Conservation (phyloP, 2,329 filamentous ascomycete genomes). For the Cercospora zeae-maydis region DNA sequence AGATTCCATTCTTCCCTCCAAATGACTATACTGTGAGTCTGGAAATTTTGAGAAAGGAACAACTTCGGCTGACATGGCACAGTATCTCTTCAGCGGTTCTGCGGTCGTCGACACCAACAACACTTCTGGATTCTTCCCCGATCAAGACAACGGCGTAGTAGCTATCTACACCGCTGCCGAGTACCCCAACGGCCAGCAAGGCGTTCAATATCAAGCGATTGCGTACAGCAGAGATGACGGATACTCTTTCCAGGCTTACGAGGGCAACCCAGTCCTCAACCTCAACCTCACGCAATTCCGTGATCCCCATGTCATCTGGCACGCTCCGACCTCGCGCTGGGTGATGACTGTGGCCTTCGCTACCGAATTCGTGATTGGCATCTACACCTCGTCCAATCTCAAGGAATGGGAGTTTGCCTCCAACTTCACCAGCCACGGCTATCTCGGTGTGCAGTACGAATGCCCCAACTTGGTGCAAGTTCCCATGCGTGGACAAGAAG, state of each 20-base stretch:
- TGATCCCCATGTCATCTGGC: slow-evolving; percentile 63
- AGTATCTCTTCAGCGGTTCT: slow-evolving; percentile 53
- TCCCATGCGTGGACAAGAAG: slow-evolving; percentile 45
- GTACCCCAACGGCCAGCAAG: slow-evolving; percentile 31
- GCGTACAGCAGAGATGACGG: slow-evolving; percentile 61
- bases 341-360: slow-evolving; percentile 56
- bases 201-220: slow-evolving; percentile 55
- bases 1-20: slow-evolving; percentile 58
- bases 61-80: not conserved
- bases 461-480: slow-evolving; percentile 61
- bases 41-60: not conserved
- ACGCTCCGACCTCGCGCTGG: slow-evolving; percentile 51
- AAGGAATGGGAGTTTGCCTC: slow-evolving; percentile 56
- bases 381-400: slow-evolving; percentile 59
- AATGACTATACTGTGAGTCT: slow-evolving; percentile 44
- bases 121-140: slow-evolving; percentile 62
- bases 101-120: slow-evolving; percentile 61
- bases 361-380: slow-evolving; percentile 54
- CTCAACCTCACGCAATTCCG: slow-evolving; percentile 57
- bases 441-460: slow-evolving; percentile 58
- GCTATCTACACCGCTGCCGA: slow-evolving; percentile 55
- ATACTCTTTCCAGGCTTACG: slow-evolving; percentile 59
- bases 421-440: slow-evolving; percentile 55
- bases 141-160: slow-evolving; percentile 59
- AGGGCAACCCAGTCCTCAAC: slow-evolving; percentile 58